Percentiles rank a stretch among this genome's conserved stretches.
Evolutionary conservation across 2,329 filamentous ascomycete species (phyloP).

Genomic region (Dactylellina sp.): DNA sequence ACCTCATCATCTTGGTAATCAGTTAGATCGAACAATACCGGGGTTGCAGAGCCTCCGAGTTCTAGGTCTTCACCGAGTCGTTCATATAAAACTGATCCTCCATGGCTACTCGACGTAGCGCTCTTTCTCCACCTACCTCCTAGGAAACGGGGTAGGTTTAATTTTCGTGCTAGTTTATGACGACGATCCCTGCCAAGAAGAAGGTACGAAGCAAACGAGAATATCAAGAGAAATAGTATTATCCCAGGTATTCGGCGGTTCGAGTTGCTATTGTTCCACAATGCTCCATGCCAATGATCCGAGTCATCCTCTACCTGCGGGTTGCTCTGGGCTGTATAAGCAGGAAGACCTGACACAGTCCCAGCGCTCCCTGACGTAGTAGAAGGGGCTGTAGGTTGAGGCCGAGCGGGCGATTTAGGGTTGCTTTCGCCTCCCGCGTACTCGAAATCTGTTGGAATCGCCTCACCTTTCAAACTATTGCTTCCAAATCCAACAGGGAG

Average conservation of each 20-base stretch:
- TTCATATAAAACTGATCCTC: slow-evolving; percentile 31
- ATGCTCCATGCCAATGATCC: slow-evolving; percentile 51
- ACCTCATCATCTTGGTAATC: slow-evolving; percentile 46
- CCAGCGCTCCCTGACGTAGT: slow-evolving; percentile 1
- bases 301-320: slow-evolving; percentile 40
- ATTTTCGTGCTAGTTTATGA: slow-evolving; percentile 64
- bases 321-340: neutral
- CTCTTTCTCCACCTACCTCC: slow-evolving; percentile 33
- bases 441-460: slow-evolving; percentile 82
- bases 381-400: slow-evolving; percentile 9
- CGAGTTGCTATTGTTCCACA: slow-evolving; percentile 61
- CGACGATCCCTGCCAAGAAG: slow-evolving; percentile 81
- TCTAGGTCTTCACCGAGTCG: slow-evolving; percentile 43
- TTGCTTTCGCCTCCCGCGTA: slow-evolving; percentile 68
- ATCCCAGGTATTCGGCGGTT: slow-evolving; percentile 72
- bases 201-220: slow-evolving; percentile 76
- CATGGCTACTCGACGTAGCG: neutral
- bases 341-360: slow-evolving; percentile 33
- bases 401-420: slow-evolving; percentile 15
- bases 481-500: slow-evolving; percentile 92
- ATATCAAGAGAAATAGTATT: slow-evolving; percentile 73
- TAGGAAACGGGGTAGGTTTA: slow-evolving; percentile 37
- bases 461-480: slow-evolving; percentile 70
- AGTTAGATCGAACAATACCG: slow-evolving; percentile 32
- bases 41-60: slow-evolving; percentile 16